phyloP scores from a whole-genome alignment of 805 yeast species.

The Starmera pachycereana region DNA sequence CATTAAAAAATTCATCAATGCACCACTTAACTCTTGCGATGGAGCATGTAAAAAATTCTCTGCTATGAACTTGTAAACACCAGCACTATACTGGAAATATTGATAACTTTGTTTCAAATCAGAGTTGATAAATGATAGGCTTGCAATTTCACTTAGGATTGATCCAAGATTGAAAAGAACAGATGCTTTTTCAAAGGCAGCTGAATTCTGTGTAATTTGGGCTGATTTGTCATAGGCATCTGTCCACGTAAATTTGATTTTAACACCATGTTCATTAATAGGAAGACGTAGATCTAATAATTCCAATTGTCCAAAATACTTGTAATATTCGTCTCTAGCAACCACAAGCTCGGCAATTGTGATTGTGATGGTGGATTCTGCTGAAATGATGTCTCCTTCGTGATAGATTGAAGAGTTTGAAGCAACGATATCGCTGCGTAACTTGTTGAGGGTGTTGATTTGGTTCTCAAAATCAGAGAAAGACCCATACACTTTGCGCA shows the following conservation, averaged over 20 bases:
- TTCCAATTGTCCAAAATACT: constrained; percentile 76
- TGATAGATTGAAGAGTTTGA: constrained; percentile 19
- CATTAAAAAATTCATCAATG: constrained; percentile 53
- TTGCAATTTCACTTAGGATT: constrained; percentile 42
- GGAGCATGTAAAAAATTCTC: constrained; percentile 89
- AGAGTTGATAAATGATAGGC: constrained; percentile 19
- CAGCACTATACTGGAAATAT: constrained; percentile 65
- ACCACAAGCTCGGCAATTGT: constrained; percentile 13
- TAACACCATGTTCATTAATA: constrained; percentile 40
- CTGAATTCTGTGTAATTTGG: constrained; percentile 57
- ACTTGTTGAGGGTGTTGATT: constrained; percentile 39
- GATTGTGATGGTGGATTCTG: not conserved
- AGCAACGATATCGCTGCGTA: constrained; percentile 51
- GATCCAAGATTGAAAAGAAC: constrained; percentile 72
- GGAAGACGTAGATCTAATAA: constrained; percentile 72
- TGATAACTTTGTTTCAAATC: constrained; percentile 51
- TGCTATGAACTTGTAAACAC: constrained; percentile 58
- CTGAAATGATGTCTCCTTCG: not conserved
- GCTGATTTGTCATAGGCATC: constrained; percentile 52
- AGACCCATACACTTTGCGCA: constrained; percentile 53
- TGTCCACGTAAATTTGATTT: constrained; percentile 64
- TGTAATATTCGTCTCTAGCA: constrained; percentile 46
- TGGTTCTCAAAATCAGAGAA: constrained; percentile 49
- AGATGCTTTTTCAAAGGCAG: constrained; percentile 86
- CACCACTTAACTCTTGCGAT: constrained; percentile 60